Evolutionary conservation across 352 stramenopile genomes (phyloP).

Genomic region (Pythium chondricola): DNA sequence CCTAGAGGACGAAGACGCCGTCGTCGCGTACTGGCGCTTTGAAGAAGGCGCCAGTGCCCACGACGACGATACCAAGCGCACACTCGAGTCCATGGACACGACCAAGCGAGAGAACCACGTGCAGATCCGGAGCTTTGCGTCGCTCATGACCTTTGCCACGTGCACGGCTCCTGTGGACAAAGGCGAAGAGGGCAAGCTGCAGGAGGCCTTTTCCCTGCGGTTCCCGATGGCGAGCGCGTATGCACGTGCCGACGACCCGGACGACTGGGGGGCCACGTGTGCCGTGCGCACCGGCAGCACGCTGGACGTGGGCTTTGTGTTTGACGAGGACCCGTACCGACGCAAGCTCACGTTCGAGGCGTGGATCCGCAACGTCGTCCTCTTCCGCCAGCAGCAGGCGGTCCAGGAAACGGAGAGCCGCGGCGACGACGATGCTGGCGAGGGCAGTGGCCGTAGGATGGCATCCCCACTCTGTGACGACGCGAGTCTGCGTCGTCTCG

Average conservation of each 20-base stretch:
- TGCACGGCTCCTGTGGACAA: slow-evolving; percentile 68
- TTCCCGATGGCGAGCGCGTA: slow-evolving; percentile 25
- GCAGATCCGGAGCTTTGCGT: slow-evolving; percentile 35
- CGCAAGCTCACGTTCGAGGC: slow-evolving; percentile 69
- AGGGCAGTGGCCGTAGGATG: background rate
- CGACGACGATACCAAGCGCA: slow-evolving; percentile 7
- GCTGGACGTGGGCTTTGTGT: slow-evolving; percentile 59
- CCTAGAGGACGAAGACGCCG: slow-evolving; percentile 76
- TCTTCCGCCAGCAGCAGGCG: slow-evolving; percentile 32
- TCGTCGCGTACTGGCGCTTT: slow-evolving; percentile 84
- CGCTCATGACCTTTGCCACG: slow-evolving; percentile 30
- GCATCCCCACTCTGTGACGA: background rate
- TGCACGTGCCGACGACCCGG: background rate
- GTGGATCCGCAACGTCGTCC: slow-evolving; percentile 61
- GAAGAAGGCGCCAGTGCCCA: slow-evolving; percentile 51
- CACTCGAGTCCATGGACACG: slow-evolving; percentile 62
- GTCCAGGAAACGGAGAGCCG: slow-evolving; percentile 15
- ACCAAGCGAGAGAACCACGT: slow-evolving; percentile 80
- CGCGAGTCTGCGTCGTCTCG: slow-evolving; percentile 4
- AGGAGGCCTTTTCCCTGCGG: slow-evolving; percentile 59
- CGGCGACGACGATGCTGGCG: background rate
- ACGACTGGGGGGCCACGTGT: slow-evolving; percentile 48
- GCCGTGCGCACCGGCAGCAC: slow-evolving; percentile 44
- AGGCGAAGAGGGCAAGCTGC: slow-evolving; percentile 59
- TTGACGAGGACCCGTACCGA: slow-evolving; percentile 78